Percentiles rank a stretch among this genome's conserved stretches.
Evolutionary conservation across 495 filamentous ascomycete genomes (phyloP).

Genomic region (Neurospora sp.): DNA sequence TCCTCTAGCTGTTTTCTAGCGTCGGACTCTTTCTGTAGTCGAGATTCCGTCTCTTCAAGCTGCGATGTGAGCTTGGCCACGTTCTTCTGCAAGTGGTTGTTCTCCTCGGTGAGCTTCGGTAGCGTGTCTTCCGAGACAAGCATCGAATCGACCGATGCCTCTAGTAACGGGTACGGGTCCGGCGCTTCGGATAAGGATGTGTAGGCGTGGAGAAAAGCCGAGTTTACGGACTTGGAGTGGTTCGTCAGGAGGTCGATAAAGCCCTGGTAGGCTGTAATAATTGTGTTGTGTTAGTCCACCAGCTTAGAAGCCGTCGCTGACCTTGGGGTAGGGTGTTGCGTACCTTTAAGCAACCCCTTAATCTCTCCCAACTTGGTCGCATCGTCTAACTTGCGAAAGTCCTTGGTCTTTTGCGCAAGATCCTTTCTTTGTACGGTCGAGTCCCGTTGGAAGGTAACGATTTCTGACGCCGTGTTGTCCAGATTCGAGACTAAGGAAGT

Average conservation of each 20-base stretch:
- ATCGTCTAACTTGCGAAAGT: constrained; percentile 93
- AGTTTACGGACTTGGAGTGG: constrained; percentile 84
- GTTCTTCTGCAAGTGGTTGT: constrained; percentile 70
- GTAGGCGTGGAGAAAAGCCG: constrained; percentile 85
- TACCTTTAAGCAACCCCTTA: constrained; percentile 82
- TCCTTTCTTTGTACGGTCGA: constrained; percentile 91
- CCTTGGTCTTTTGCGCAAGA: constrained; percentile 95
- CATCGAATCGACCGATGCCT: constrained; percentile 91
- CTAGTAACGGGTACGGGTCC: constrained; percentile 91
- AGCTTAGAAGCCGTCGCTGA: not conserved
- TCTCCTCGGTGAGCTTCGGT: constrained; percentile 78
- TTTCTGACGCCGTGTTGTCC: constrained; percentile 84
- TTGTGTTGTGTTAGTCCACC: constrained; percentile 2
- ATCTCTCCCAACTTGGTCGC: constrained; percentile 75
- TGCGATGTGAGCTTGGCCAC: constrained; percentile 80
- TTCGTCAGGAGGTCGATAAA: constrained; percentile 95
- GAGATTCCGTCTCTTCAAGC: constrained; percentile 73
- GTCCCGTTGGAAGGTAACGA: constrained; percentile 84
- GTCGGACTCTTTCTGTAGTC: constrained; percentile 61
- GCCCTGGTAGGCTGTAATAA: constrained; percentile 72
- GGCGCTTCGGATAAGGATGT: constrained; percentile 89
- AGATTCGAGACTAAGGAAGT: constrained; percentile 76
- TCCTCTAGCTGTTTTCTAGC: constrained; percentile 67
- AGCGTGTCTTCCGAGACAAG: constrained; percentile 82
- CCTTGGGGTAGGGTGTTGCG: not conserved